Evolutionary conservation across 495 filamentous ascomycete genomes (phyloP).

Genomic region (Lentithecium fluviatile): DNA sequence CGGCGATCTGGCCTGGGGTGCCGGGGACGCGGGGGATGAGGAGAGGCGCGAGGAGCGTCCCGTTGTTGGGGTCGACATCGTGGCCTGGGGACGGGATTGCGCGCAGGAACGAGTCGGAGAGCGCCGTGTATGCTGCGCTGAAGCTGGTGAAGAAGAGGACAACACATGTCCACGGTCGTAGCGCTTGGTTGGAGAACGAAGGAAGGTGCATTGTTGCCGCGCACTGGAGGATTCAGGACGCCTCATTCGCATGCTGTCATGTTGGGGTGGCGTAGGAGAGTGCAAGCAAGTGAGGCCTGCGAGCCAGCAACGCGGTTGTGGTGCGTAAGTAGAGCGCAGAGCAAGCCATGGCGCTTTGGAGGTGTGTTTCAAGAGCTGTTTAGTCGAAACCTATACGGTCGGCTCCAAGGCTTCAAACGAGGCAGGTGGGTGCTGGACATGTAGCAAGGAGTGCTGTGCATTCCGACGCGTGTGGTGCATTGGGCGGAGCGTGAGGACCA

Average conservation of each 20-base stretch:
- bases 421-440: not conserved
- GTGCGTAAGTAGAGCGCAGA: not conserved
- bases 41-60: constrained; percentile 80
- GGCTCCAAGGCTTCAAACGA: no score
- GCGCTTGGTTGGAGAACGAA: not conserved
- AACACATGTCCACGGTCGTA: not conserved
- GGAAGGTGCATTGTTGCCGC: not conserved
- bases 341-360: not conserved
- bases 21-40: constrained; percentile 88
- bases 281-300: not conserved
- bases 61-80: constrained; percentile 78
- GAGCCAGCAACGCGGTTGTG: not conserved
- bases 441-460: not conserved
- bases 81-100: constrained; percentile 63
- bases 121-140: constrained; percentile 61
- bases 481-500: not conserved
- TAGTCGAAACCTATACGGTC: not conserved
- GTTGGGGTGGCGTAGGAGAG: not conserved
- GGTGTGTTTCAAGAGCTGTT: not conserved
- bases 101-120: constrained; percentile 70
- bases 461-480: not conserved
- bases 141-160: constrained; percentile 14
- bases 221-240: not conserved
- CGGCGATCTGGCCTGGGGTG: constrained; percentile 69
- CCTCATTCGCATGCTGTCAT: not conserved